These are phyloP conservation scores for Microsporum ferrugineum DNA, from an alignment of 2,329 filamentous ascomycete genomes.

Conservation along the genomic window DNA sequence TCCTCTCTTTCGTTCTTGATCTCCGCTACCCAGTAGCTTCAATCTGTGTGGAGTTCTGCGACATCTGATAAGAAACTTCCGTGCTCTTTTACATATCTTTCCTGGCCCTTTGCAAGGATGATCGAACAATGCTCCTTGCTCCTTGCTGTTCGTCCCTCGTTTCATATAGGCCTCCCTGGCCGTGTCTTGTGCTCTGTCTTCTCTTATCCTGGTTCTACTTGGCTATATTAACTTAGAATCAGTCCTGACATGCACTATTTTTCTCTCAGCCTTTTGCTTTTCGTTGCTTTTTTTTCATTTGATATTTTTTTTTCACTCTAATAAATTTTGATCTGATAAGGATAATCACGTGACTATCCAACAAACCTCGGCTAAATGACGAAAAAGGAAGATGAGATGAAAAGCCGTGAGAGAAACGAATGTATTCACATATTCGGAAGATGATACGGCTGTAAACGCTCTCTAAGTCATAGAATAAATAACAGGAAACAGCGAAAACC, in stretches of 20 bases:
- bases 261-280: not conserved
- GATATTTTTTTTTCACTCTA: not conserved
- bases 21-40: not conserved
- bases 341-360: not conserved
- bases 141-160: not conserved
- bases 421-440: not conserved
- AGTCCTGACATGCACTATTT: not conserved
- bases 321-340: not conserved
- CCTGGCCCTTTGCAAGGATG: not conserved
- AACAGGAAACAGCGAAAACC: not conserved
- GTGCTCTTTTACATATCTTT: not conserved
- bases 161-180: not conserved
- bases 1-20: not conserved
- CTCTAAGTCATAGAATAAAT: not conserved
- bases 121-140: not conserved
- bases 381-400: not conserved
- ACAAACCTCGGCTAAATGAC: not conserved
- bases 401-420: not conserved
- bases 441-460: not conserved
- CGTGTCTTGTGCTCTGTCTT: not conserved
- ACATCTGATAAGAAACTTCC: slow-evolving; percentile 1
- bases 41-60: not conserved
- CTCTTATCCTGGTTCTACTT: not conserved
- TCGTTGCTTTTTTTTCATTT: not conserved
- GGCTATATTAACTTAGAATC: not conserved